phyloP scores from a whole-genome alignment of 108 stramenopile species.

The Cylindrotheca closterium region DNA sequence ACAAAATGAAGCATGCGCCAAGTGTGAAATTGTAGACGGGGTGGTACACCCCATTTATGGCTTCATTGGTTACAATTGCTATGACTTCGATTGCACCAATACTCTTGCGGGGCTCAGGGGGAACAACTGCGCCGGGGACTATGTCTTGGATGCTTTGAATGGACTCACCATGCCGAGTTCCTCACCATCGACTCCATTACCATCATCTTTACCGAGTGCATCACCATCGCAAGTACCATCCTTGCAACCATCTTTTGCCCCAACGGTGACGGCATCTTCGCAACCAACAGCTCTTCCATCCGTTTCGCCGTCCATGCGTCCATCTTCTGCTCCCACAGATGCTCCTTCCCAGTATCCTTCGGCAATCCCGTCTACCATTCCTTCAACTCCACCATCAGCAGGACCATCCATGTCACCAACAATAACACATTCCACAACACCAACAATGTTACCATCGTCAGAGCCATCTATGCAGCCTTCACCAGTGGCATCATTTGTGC shows the following conservation, averaged over 20 bases:
- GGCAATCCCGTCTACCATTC: neutral
- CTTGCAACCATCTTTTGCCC: neutral
- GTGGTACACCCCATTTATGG: neutral
- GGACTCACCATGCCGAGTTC: neutral
- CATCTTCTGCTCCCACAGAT: neutral
- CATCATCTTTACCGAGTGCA: neutral
- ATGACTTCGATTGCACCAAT: constrained; percentile 9
- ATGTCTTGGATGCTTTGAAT: constrained; percentile 3
- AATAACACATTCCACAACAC: neutral
- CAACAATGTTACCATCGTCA: neutral
- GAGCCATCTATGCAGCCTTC: neutral
- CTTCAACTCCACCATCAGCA: neutral
- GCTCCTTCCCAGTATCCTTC: neutral
- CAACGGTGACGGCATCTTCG: neutral
- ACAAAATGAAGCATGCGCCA: neutral
- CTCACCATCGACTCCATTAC: neutral
- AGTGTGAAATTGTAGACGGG: constrained; percentile 1
- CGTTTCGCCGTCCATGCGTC: neutral
- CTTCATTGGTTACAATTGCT: neutral
- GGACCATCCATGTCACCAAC: constrained; percentile 1
- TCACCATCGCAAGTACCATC: neutral
- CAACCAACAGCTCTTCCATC: constrained; percentile 1
- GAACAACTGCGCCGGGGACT: neutral
- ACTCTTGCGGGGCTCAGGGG: neutral
- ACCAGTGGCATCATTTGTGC: neutral